phyloP scores from a whole-genome alignment of 2,329 filamentous ascomycete species.

The Hortaea werneckii region DNA sequence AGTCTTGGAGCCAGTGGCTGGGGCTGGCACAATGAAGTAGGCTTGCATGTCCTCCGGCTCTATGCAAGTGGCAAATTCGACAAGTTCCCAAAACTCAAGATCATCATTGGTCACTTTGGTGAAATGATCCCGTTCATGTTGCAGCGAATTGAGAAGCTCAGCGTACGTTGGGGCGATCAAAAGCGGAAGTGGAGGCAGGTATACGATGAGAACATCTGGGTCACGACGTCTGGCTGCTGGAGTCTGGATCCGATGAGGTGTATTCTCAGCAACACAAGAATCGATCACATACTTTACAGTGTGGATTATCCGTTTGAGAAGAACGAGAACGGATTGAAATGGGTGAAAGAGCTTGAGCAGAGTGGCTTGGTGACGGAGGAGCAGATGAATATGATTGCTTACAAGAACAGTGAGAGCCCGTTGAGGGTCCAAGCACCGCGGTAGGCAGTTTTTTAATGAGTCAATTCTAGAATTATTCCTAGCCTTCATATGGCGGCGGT shows the following conservation, averaged over 20 bases:
- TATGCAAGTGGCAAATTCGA: conserved; percentile 48
- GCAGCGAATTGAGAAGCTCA: conserved; percentile 32
- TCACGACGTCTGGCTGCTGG: conserved; percentile 50
- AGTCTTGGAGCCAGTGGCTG: conserved; percentile 34
- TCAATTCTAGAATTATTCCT: too few relatives aligned
- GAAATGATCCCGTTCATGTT: conserved; percentile 50
- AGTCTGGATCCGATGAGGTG: conserved; percentile 40
- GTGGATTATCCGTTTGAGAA: conserved; percentile 50
- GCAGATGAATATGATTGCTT: conserved; percentile 41
- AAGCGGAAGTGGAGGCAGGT: conserved; percentile 31
- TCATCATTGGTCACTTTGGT: conserved; percentile 48
- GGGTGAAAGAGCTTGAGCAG: conserved; percentile 39
- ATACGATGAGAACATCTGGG: conserved; percentile 45
- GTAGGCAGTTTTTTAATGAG: background rate
- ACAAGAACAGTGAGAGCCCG: conserved; percentile 42
- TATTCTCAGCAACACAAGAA: conserved; percentile 26
- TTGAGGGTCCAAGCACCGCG: conserved; percentile 27
- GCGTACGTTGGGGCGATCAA: conserved; percentile 23
- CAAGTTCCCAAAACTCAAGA: conserved; percentile 42
- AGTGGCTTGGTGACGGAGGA: conserved; percentile 43
- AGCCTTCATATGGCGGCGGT: too few relatives aligned
- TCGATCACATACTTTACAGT: conserved; percentile 46
- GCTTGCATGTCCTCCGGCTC: conserved; percentile 39
- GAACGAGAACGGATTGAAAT: conserved; percentile 42
- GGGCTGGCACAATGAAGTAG: conserved; percentile 44